phyloP scores from a whole-genome alignment of 2,329 filamentous ascomycete species.

The Fusarium siculi region DNA sequence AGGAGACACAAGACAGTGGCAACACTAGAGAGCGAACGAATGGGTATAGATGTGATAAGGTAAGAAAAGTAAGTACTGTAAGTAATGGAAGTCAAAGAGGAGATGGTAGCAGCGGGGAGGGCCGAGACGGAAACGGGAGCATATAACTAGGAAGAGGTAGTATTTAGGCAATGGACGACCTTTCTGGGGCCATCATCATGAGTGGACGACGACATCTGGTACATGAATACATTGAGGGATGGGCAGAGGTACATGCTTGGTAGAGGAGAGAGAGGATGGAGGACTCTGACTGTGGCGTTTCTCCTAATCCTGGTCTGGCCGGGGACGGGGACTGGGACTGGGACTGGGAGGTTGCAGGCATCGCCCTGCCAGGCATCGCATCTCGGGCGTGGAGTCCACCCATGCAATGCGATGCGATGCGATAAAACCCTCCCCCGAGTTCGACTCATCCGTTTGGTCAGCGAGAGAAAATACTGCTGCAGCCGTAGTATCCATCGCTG shows the following conservation, averaged over 20 bases:
- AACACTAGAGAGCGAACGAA: slow-evolving; percentile 27
- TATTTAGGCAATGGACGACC: slow-evolving; percentile 46
- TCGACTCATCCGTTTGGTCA: slow-evolving; percentile 41
- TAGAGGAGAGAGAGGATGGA: slow-evolving; percentile 22
- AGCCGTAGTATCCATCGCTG: background rate
- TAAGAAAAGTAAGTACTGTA: background rate
- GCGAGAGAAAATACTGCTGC: slow-evolving; percentile 9
- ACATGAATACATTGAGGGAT: slow-evolving; percentile 42
- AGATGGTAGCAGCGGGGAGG: slow-evolving; percentile 33
- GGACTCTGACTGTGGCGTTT: slow-evolving; percentile 44
- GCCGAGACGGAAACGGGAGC: slow-evolving; percentile 40
- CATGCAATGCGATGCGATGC: slow-evolving; percentile 20
- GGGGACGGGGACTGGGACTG: background rate
- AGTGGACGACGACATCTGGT: slow-evolving; percentile 43
- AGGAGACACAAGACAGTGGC: slow-evolving; percentile 22
- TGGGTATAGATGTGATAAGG: slow-evolving; percentile 26
- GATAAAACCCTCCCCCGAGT: slow-evolving; percentile 7
- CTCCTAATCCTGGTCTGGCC: slow-evolving; percentile 12
- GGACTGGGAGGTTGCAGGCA: slow-evolving; percentile 18
- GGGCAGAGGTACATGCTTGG: slow-evolving; percentile 38
- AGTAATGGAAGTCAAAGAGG: background rate
- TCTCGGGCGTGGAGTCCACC: slow-evolving; percentile 38
- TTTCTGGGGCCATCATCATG: slow-evolving; percentile 41
- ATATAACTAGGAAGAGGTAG: slow-evolving; percentile 33
- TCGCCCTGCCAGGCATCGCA: slow-evolving; percentile 28